Percentiles rank a stretch among this genome's conserved stretches.
phyloP scores from a whole-genome alignment of 2,329 filamentous ascomycete genomes.

The Pyrenophora tritici-repentis region DNA sequence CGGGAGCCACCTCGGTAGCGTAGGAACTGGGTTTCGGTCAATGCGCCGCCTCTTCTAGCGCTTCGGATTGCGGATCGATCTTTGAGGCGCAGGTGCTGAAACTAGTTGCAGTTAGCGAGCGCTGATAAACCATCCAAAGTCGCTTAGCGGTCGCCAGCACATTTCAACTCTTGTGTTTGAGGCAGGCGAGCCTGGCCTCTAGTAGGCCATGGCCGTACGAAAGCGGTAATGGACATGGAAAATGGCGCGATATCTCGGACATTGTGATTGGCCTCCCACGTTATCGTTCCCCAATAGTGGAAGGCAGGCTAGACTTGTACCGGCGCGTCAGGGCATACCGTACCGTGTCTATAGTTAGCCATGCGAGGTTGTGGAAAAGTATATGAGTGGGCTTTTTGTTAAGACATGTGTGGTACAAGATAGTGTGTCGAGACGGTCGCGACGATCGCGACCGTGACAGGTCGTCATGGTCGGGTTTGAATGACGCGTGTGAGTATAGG shows the following conservation, averaged over 20 bases:
- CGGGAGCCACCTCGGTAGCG: conserved; percentile 20
- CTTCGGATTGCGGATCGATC: conserved; percentile 9
- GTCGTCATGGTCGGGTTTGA: not conserved
- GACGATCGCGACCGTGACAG: not conserved
- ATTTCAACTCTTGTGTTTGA: conserved; percentile 9
- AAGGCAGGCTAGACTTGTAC: not conserved
- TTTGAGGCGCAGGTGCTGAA: conserved; percentile 5
- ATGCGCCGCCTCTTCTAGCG: conserved; percentile 16
- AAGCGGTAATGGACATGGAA: conserved; percentile 13
- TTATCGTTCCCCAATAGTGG: conserved; percentile 3
- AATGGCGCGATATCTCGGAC: not conserved
- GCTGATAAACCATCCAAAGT: conserved; percentile 12
- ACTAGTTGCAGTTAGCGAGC: conserved; percentile 11
- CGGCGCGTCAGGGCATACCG: conserved; percentile 3
- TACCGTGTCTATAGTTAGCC: conserved; percentile 11
- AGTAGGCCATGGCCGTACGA: not conserved
- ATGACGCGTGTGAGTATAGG: not conserved
- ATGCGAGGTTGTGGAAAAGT: not conserved
- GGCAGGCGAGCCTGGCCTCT: conserved; percentile 5
- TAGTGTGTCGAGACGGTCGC: not conserved
- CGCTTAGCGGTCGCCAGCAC: conserved; percentile 9
- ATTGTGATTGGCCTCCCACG: conserved; percentile 10
- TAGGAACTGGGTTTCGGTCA: conserved; percentile 14
- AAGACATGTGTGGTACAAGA: not conserved
- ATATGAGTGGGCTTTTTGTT: conserved; percentile 1